Base-by-base conservation (phyloP, 441 rosid genomes). In the Arabidopsis lyrata region DNA sequence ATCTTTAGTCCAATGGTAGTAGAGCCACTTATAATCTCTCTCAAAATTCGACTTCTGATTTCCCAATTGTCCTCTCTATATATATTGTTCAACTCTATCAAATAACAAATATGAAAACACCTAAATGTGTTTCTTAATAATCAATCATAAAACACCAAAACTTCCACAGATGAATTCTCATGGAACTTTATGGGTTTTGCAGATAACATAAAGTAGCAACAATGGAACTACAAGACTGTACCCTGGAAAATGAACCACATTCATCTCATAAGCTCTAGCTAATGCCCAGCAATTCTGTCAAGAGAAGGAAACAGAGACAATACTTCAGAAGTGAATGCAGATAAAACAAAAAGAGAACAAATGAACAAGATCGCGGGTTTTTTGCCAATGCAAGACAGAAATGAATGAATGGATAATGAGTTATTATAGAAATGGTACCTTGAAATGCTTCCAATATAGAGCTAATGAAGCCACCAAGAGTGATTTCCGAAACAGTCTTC, bases 261-360 rank as follows among this genome's bases (percentile, higher is more conserved):
- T 95, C 97, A 95, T 92, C 85, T 92, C 97, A 56, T 87, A 95
- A 34, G 97, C 99, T 82, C 85, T 88, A 78, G 82, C 78, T 22
- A 92, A 78, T 63, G 77, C 84, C 77, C 91, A 81, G 83, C 97
- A 95, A 55, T 74, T 87, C 99, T 95, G 92, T 35, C 27, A 64
- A 57, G 49, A 60, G 50, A 52, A 57, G 48, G 62, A 0, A 11
- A 62, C 0, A 24, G 70, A 16, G 74, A 59, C 22, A 61, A 4
- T 41, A 64, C 68, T 54, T 52, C 60, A 64, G 20, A 41, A 47
- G 3, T 34, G 22, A 45, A 59, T 16, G 15, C 38, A 1, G 8
- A 20, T n/a, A 8, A 29, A 2, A 20, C 2, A 10, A 10, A 13
- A 8, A 22, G 27, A 59, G 2, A 35, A 9, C 22, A 2, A 12